Percentiles rank a stretch among this genome's conserved stretches.
phyloP scores from a whole-genome alignment of 352 stramenopile species.

The Pythium guiyangense region DNA sequence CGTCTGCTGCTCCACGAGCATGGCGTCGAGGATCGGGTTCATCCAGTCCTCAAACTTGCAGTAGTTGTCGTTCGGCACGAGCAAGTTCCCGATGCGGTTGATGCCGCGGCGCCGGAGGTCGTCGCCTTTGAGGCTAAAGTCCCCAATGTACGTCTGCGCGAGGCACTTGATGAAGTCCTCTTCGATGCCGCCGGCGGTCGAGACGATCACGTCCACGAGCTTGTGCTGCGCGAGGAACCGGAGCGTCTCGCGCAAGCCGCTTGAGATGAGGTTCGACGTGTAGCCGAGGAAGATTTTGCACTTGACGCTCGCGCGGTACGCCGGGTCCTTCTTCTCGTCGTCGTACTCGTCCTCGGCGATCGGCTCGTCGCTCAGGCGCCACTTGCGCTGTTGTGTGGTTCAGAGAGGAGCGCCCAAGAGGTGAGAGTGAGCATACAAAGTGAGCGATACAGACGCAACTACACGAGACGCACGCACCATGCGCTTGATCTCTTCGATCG shows the following conservation, averaged over 20 bases:
- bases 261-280: slow-evolving; percentile 99
- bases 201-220: slow-evolving; percentile 98
- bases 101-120: slow-evolving; percentile 94
- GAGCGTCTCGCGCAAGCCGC: slow-evolving; percentile 96
- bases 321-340: slow-evolving; percentile 74
- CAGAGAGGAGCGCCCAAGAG: background rate
- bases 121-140: slow-evolving; percentile 94
- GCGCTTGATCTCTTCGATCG: slow-evolving; percentile 97
- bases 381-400: slow-evolving; percentile 78
- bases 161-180: slow-evolving; percentile 99
- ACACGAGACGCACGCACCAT: slow-evolving; percentile 74
- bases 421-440: too few relatives aligned
- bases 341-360: slow-evolving; percentile 92
- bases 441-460: background rate
- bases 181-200: slow-evolving; percentile 88
- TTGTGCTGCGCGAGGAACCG: slow-evolving; percentile 98
- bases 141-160: slow-evolving; percentile 96
- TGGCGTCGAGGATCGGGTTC: slow-evolving; percentile 94
- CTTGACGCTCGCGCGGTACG: slow-evolving; percentile 83
- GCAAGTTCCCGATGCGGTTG: slow-evolving; percentile 99
- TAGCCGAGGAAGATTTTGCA: slow-evolving; percentile 99
- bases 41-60: slow-evolving; percentile 98
- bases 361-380: slow-evolving; percentile 94
- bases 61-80: slow-evolving; percentile 99
- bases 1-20: slow-evolving; percentile 97